Evolutionary conservation across 225 moss, liverwort and hornwort genomes (phyloP).

Genomic region (Bryoerythrophyllum caledonicum): DNA sequence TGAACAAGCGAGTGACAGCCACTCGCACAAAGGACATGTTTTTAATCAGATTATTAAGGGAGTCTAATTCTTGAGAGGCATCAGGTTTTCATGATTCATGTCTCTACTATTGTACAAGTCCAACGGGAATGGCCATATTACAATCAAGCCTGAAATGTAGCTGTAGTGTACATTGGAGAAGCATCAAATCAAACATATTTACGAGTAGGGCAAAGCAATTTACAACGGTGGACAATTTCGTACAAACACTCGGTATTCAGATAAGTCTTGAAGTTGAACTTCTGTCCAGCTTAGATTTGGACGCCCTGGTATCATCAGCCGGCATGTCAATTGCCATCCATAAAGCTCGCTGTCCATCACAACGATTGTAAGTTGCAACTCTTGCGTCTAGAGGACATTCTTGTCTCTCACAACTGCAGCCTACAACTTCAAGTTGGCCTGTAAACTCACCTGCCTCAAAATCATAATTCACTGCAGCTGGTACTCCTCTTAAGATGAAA

Average conservation of each 20-base stretch:
- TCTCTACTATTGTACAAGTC: background rate
- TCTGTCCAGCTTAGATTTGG: background rate
- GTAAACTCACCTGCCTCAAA: background rate
- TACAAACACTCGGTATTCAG: background rate
- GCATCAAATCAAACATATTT: background rate
- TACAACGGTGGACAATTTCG: background rate
- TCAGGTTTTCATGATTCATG: background rate
- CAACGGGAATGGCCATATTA: background rate
- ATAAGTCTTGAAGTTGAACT: slow-evolving; percentile 1
- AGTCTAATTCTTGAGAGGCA: background rate
- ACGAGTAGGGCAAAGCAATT: background rate
- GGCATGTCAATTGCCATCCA: background rate
- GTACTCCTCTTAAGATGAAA: too few species aligned
- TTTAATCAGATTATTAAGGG: background rate
- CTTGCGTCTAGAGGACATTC: background rate
- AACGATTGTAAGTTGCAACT: background rate
- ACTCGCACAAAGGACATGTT: background rate
- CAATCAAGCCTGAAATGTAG: background rate
- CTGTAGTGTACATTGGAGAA: background rate
- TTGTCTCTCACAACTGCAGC: background rate
- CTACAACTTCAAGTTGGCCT: background rate
- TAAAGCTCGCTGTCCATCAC: background rate
- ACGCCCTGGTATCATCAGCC: background rate
- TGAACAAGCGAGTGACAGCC: background rate
- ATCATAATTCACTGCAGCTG: background rate